These are phyloP conservation scores for Mucor plumbeus DNA, from an alignment of 371 early-diverging fungal genomes.

Conservation along the genomic window DNA sequence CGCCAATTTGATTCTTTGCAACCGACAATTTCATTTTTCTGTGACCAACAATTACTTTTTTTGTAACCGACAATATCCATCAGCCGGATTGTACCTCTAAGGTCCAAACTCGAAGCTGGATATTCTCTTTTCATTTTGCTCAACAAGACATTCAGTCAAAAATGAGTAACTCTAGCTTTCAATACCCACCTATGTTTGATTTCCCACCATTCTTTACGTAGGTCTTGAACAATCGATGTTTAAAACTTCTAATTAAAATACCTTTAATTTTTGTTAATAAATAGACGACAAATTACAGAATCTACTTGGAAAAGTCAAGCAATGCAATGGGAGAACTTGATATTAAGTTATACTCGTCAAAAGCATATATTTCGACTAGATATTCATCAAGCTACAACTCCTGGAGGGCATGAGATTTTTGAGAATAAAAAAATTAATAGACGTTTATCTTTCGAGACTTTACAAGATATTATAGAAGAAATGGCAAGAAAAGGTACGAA, in stretches of 20 bases:
- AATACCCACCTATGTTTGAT: constrained; percentile 80
- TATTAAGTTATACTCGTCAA: constrained; percentile 71
- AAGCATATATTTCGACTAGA: constrained; percentile 68
- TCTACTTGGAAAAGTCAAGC: constrained; percentile 86
- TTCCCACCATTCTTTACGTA: constrained; percentile 94
- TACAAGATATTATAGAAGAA: constrained; percentile 74
- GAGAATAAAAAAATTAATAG: constrained; percentile 70
- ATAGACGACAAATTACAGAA: constrained; percentile 81
- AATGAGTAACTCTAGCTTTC: constrained; percentile 26
- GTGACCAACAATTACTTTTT: too few species aligned
- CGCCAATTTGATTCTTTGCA: too few species aligned
- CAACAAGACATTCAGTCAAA: too few species aligned
- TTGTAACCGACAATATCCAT: too few species aligned
- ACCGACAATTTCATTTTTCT: too few species aligned
- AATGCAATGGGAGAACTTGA: constrained; percentile 78
- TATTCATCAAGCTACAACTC: constrained; percentile 62
- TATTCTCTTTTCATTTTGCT: too few species aligned
- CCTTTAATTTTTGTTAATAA: neutral
- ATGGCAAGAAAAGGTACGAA: constrained; percentile 72
- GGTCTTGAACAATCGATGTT: neutral
- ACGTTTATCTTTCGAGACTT: constrained; percentile 59
- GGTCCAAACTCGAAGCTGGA: too few species aligned
- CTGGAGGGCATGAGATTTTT: constrained; percentile 64
- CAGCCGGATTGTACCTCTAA: too few species aligned
- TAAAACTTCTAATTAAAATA: neutral